Evolutionary conservation across 2,329 filamentous ascomycete genomes (phyloP), one percentile per base, ranked within the genome.

Genomic region (Penicillium sp.): DNA sequence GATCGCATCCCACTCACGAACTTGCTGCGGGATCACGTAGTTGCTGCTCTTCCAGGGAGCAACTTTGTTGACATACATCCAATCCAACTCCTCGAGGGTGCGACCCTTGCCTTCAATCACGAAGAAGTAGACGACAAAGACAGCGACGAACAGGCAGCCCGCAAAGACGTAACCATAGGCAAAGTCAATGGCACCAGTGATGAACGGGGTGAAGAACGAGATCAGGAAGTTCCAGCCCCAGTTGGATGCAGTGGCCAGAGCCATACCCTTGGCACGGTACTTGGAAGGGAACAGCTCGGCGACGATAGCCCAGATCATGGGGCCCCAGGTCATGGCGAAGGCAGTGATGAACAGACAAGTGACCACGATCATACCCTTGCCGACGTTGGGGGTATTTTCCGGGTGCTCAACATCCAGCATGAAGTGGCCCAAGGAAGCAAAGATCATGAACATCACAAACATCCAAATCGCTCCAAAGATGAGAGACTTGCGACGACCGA

Each of bases 91-190:
- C 76, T 92, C 90, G 1, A 93, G 79, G 0, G 85, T 87, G 8
- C 88, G 83, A 51, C 87, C 89, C 70, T 89, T 87, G 45, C 84
- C 86, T 71, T 93, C 90, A 52, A 89, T 86, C n/a, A 92, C 83
- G 72, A 91, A 91, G 77, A 92, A 90, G 79, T 89, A 93, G 11
- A 78, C 87, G 5, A 92, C 76, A 0, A 85, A 65, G 0, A 84
- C 85, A 0, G 84, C 88, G 0, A 85, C 79, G 6, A 90, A 77
- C 68, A 90, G 89, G 70, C 89, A 92, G 0, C 82, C 88, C 0
- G 89, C 89, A 73, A 93, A 93, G 45, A 93, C 86, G 64, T 92
- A 91, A 1, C 90, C 90, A 70, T 92, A 92, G 8, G 83, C 83
- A 74, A 89, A 93, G 67, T 89, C 85, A 58, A 93, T 93, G 1